These are phyloP conservation scores for Funneliformis mosseae DNA, from an alignment of 192 early-diverging fungal species.

Conservation along the genomic window DNA sequence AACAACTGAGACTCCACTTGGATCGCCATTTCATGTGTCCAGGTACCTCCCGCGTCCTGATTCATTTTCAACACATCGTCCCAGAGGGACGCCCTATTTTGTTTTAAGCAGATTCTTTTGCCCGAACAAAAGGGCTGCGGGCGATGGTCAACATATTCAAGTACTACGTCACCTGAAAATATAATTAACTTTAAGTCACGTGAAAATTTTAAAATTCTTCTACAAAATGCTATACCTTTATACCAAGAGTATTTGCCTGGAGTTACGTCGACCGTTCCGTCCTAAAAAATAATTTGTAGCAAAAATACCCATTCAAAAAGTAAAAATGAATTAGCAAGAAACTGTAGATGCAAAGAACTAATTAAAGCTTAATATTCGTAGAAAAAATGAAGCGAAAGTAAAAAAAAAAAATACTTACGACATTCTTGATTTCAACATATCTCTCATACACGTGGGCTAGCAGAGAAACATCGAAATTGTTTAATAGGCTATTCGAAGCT, in stretches of 20 bases:
- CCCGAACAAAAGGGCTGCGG: not conserved
- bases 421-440: slow-evolving; percentile 13
- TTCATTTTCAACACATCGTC: not conserved
- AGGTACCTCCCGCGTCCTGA: not conserved
- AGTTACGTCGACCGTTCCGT: slow-evolving; percentile 5
- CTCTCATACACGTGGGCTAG: slow-evolving; percentile 15
- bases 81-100: not conserved
- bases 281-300: slow-evolving; percentile 2
- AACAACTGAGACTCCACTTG: slow-evolving; percentile 8
- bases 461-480: slow-evolving; percentile 20
- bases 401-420: slow-evolving; percentile 10
- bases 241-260: slow-evolving; percentile 2
- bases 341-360: no score
- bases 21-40: slow-evolving; percentile 12
- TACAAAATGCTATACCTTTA: not conserved
- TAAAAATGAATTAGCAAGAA: not conserved
- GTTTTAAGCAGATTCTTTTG: not conserved
- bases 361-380: not conserved
- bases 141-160: not conserved
- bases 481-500: not conserved
- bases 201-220: not conserved
- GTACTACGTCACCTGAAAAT: slow-evolving; percentile 4
- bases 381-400: no score
- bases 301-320: no score
- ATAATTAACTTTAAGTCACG: not conserved